Conservation (phyloP, 768 basidiomycete genomes). For the Pholiota conissans region DNA sequence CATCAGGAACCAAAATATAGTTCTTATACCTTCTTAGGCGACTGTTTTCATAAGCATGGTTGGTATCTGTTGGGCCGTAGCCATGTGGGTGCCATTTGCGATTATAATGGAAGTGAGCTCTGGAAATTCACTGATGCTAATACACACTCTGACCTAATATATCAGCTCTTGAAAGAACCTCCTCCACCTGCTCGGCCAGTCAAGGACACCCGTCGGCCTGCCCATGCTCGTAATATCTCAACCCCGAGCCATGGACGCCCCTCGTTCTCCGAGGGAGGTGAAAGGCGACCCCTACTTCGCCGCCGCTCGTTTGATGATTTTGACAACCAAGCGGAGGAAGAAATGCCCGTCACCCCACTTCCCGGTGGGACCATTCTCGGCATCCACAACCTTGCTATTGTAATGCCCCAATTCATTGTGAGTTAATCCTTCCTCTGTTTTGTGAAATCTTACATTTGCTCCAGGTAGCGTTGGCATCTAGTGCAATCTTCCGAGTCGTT, state of each 20-base stretch:
- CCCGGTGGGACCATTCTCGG: constrained; percentile 92
- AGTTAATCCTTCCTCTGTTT: constrained; percentile 28
- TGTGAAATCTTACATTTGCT: constrained; percentile 11
- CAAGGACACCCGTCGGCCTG: constrained; percentile 35
- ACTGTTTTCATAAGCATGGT: constrained; percentile 80
- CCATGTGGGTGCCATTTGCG: constrained; percentile 97
- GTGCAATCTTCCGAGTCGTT: constrained; percentile 80
- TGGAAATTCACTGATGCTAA: not conserved
- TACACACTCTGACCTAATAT: not conserved
- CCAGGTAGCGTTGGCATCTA: constrained; percentile 85
- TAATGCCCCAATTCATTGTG: constrained; percentile 92
- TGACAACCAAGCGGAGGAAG: constrained; percentile 37
- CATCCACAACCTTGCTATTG: constrained; percentile 94
- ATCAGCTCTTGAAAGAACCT: constrained; percentile 75
- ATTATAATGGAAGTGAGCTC: constrained; percentile 90
- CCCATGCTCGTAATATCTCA: constrained; percentile 56
- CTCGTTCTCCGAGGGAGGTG: constrained; percentile 29
- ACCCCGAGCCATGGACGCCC: constrained; percentile 37
- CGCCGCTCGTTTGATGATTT: constrained; percentile 56
- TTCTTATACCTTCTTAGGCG: constrained; percentile 46
- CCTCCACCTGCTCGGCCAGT: constrained; percentile 33
- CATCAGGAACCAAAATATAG: not conserved
- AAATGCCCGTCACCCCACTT: constrained; percentile 43
- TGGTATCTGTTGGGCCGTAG: constrained; percentile 95
- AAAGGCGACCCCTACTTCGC: constrained; percentile 61